Percentiles rank a stretch among this genome's conserved stretches.
Conservation (phyloP, 768 basidiomycete species). For the Lactarius hengduanensis region DNA sequence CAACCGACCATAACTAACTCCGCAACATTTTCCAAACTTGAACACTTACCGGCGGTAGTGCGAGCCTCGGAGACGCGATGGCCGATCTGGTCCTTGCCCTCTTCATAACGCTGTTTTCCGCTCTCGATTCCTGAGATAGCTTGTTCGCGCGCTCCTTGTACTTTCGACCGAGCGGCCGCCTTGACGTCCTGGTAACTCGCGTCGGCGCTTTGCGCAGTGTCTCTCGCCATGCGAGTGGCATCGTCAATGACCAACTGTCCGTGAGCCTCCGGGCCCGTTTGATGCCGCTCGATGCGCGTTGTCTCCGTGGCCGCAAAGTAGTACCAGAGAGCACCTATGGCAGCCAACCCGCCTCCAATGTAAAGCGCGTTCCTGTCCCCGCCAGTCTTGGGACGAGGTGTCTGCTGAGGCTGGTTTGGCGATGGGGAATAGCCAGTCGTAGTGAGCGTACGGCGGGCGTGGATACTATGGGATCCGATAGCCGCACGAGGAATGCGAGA, state of each 20-base stretch:
- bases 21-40: background rate
- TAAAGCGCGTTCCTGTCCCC: conserved; percentile 1
- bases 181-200: conserved; percentile 19
- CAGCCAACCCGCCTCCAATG: conserved; percentile 17
- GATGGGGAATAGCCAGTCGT: conserved; percentile 15
- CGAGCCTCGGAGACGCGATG: conserved; percentile 7
- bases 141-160: conserved; percentile 6
- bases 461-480: background rate
- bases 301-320: conserved; percentile 14
- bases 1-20: too few relatives aligned
- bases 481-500: conserved; percentile 10
- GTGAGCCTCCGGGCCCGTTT: background rate
- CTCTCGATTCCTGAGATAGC: conserved; percentile 10
- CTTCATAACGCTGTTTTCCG: conserved; percentile 17
- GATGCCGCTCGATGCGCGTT: background rate
- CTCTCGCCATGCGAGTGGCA: conserved; percentile 1
- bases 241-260: conserved; percentile 3
- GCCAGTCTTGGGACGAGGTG: background rate
- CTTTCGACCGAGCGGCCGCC: conserved; percentile 5
- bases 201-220: background rate
- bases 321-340: conserved; percentile 23
- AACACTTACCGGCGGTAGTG: conserved; percentile 10
- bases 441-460: conserved; percentile 10
- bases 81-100: conserved; percentile 4
- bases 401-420: background rate